Base-by-base conservation (phyloP, 768 basidiomycete genomes). In the Pleurotus eryngii region DNA sequence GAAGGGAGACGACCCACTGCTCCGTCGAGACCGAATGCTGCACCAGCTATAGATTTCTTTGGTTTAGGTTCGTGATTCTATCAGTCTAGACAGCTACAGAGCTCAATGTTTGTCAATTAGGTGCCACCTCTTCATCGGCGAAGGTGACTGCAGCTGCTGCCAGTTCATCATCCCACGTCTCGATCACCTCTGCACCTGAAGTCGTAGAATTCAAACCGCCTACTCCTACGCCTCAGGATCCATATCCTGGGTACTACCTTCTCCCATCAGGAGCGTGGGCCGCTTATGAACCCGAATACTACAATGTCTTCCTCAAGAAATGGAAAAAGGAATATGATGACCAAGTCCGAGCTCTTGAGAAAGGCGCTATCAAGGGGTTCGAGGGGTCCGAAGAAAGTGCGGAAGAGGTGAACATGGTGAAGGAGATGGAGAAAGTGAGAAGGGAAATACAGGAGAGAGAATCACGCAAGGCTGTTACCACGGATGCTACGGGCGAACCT, bases 231-330 rank as follows among this genome's bases (percentile, higher is more conserved):
- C 81, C 82, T 3, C 76, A 76, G 6, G 92, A 94, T 65, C 81
- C 83, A 14, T 92, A 92, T 68, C 92, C 92, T 0, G 92, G 92
- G 5, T 95, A 94, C 73, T 93, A 94, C 63, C 85, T 87, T 55
- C 78, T 89, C 17, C 90, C 92, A 0, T 87, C 89, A 5, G 92
- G 92, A 15, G 70, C 79, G 35, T 95, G 92, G 85, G 87, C 82
- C 22, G 83, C 85, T 0, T 79, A 93, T 65, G 90, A 94, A 51
- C 70, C 82, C 0, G 77, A 66, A 35, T 90, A 89, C 68, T 94
- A 89, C 63, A 77, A 75, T 17, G 79, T 75, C 46, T 89, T 87
- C 67, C 77, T 84, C 63, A 79, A 83, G 57, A 86, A 84, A 65
- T 93, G 90, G 92, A 77, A 89, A 64, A 67, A 69, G 15, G 87